Evolutionary conservation across 768 basidiomycete species (phyloP).

Genomic region (Cystobasidium ongulense): DNA sequence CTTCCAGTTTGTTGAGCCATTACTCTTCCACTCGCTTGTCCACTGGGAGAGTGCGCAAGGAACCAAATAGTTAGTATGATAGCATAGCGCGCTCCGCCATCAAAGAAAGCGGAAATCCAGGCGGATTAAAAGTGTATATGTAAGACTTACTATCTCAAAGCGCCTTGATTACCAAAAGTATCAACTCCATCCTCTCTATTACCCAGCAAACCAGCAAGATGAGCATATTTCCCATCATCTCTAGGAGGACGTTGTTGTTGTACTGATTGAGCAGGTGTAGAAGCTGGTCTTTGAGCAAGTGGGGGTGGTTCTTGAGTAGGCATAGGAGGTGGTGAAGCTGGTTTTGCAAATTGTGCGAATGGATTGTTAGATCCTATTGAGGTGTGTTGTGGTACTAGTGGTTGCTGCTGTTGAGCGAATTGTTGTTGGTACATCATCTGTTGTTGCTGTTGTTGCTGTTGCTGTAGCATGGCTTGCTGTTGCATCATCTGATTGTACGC

Average conservation of each 20-base stretch:
- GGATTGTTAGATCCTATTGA: conserved; percentile 81
- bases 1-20: background rate
- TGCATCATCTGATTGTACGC: conserved; percentile 47
- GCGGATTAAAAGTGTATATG: no score
- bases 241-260: conserved; percentile 38
- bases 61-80: no score
- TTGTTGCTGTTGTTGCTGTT: conserved; percentile 38
- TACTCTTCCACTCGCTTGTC: background rate
- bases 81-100: background rate
- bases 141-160: conserved; percentile 15
- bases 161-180: conserved; percentile 51
- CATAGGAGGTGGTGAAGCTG: conserved; percentile 36
- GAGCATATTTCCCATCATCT: conserved; percentile 61
- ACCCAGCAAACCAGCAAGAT: conserved; percentile 73
- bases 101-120: background rate
- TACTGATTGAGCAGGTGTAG: conserved; percentile 45
- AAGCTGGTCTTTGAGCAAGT: conserved; percentile 47
- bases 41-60: no score
- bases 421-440: conserved; percentile 32
- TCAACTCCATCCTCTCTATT: conserved; percentile 83
- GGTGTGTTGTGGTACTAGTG: conserved; percentile 46
- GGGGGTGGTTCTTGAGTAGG: conserved; percentile 40
- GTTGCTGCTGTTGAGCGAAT: conserved; percentile 41
- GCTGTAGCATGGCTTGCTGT: conserved; percentile 36
- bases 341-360: conserved; percentile 56